These are phyloP conservation scores for Russula griseocarnosa DNA, from an alignment of 768 basidiomycete species.

Conservation along the genomic window DNA sequence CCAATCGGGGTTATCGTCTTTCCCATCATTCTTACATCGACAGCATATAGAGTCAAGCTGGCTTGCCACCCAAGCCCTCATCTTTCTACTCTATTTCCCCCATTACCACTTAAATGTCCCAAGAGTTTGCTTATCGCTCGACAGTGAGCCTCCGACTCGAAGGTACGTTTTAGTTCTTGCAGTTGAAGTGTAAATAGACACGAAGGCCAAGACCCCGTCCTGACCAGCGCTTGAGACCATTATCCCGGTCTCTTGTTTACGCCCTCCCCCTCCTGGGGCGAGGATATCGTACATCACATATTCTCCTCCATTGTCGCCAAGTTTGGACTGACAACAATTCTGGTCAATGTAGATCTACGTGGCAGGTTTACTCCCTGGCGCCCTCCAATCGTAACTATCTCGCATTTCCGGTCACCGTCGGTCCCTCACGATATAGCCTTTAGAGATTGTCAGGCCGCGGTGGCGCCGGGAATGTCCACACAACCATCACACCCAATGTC, in stretches of 20 bases:
- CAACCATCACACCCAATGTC: background rate
- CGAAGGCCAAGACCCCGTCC: background rate
- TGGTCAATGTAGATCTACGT: background rate
- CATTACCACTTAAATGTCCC: background rate
- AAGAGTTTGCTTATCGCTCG: background rate
- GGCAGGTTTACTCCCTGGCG: background rate
- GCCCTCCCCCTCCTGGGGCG: no score
- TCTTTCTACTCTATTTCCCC: background rate
- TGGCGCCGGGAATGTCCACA: constrained; percentile 19
- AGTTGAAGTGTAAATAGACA: background rate
- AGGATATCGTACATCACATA: background rate
- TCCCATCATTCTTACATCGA: background rate
- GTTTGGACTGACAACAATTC: background rate
- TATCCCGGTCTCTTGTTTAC: background rate
- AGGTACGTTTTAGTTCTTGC: background rate
- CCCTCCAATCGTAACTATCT: background rate
- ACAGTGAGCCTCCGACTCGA: background rate
- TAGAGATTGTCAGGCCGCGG: constrained; percentile 21
- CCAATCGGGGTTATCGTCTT: background rate
- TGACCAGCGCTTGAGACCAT: background rate
- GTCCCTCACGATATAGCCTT: background rate
- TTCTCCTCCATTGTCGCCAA: background rate
- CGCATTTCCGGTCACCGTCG: background rate
- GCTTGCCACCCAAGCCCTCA: background rate
- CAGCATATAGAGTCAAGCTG: background rate